Conservation (phyloP, 169 alveolate species). For the Eimeria acervulina region DNA sequence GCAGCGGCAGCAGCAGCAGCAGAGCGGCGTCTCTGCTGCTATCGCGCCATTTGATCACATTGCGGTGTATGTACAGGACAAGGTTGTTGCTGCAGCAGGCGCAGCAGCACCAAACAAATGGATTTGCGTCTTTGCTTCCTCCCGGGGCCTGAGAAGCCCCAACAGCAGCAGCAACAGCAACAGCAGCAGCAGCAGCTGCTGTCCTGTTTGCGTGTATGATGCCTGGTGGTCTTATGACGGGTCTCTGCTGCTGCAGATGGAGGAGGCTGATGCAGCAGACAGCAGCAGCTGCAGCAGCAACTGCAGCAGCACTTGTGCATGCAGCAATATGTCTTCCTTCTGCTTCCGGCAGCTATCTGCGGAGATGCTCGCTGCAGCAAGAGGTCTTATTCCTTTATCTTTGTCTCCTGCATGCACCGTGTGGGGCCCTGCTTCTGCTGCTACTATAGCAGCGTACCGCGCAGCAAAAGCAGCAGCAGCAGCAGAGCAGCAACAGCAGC, state of each 20-base stretch:
- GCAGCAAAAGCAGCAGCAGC: constrained; percentile 26
- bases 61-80: constrained; percentile 45
- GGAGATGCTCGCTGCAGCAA: constrained; percentile 12
- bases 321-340: constrained; percentile 41
- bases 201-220: constrained; percentile 34
- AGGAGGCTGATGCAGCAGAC: constrained; percentile 17
- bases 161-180: constrained; percentile 17
- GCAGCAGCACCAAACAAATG: constrained; percentile 47
- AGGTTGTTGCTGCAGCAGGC: constrained; percentile 51
- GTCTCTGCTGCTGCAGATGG: constrained; percentile 58
- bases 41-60: constrained; percentile 19
- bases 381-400: not conserved
- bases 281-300: constrained; percentile 65
- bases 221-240: constrained; percentile 53
- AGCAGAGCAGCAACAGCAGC: constrained; percentile 42
- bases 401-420: constrained; percentile 1
- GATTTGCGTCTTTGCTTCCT: constrained; percentile 13
- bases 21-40: constrained; percentile 49
- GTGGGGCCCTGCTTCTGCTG: constrained; percentile 75
- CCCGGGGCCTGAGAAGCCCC: constrained; percentile 55
- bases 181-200: constrained; percentile 77
- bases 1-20: constrained; percentile 47
- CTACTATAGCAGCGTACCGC: not conserved
- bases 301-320: not conserved
- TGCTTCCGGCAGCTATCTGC: constrained; percentile 57